Evolutionary conservation across 331 rosid genomes (phyloP), one percentile per base, ranked within the genome.

Genomic region (Quercus lobata): DNA sequence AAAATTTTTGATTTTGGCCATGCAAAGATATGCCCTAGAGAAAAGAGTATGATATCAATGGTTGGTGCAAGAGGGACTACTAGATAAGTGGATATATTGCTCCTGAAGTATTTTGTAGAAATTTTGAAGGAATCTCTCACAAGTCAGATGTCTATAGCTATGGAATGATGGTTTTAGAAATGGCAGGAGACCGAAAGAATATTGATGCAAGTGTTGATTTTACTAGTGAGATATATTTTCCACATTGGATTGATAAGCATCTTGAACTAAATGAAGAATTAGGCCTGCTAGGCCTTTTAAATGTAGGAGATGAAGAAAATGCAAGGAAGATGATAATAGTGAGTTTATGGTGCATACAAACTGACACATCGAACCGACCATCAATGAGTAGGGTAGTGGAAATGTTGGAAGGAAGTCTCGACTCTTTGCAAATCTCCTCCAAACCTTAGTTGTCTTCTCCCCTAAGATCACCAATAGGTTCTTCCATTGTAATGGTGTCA

Each of bases 101-200:
- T 46, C 16, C 16, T 0, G 90, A 90, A 54, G 83, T 90, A 0
- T 85, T 88, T 17, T 83, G 62, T 14, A 86, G 87, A 53, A 86
- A 56, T n/a, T 83, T 88, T 49, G 88, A 91, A 2, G 72, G 54
- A 0, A 84, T 90, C 0, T 86, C 94, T 0, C 90, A 88, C 44
- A 90, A 88, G 9, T 86, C 86, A 0, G 87, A 90, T 85, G 89
- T 90, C 0, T 90, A 88, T 0, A 90, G 89, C 4, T 88, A 83
- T 1, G 89, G 88, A 15, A 88, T 88, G 94, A 85, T 88, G 91
- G 73, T 86, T 21, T 78, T 79, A 0, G 87, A 81, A 5, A 83
- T 90, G 83, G 81, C 55, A 4, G 94, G 92, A 0, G 92, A 83
- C 10, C 82, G 83, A 63, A 62, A 78, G 16, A 88, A 86, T 52